Evolutionary conservation across 2,329 filamentous ascomycete species (phyloP), one percentile per base, ranked within the genome.

Genomic region (Fusarium paranaense): DNA sequence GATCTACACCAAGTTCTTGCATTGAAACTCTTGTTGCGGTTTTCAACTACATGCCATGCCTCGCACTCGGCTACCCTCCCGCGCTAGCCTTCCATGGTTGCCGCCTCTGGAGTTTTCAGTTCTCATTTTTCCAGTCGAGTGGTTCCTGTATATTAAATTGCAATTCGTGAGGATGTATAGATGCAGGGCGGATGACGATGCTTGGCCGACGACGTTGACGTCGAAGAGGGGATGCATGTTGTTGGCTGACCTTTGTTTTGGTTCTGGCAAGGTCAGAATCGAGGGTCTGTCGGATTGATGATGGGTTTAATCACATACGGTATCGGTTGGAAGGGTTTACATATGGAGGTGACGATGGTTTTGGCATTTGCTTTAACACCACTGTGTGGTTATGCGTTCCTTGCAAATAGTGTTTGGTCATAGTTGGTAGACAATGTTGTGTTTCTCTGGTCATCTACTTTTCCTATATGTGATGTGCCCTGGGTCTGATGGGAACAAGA

Each of bases 131-230:
- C 33, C 40, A 45, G 65, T 38, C 56, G 37, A 61, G 35, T 62
- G 45, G 61, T 61, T 68, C 56, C 68, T 69, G 71, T 74, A 74
- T 74, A 74, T 74, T 74, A 74, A 72, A 72, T 54, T 72, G 62
- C 61, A 54, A 66, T 30, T 27, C 22, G 54, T 61, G 35, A 42
- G 38, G 54, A n/a, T 45, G 42, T n/a, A 58, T 62, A n/a, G 52
- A 70, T 58, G 30, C 14, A 27, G 9, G 58, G 32, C 37, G 27
- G 47, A 35, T 52, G 20, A 58, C 33, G 40, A 40, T 52, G n/a
- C 37, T 18, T 42, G 32, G 61, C 25, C 54, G 16, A 33, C 20
- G 64, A 61, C 57, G 40, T 63, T 57, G 56, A 62, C 33, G 35
- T 62, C 45, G 35, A 27, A 57, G 61, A 25, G 61, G 27, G 38